Conservation (phyloP, 164 flowering plant species). For the Dillenia turbinata region DNA sequence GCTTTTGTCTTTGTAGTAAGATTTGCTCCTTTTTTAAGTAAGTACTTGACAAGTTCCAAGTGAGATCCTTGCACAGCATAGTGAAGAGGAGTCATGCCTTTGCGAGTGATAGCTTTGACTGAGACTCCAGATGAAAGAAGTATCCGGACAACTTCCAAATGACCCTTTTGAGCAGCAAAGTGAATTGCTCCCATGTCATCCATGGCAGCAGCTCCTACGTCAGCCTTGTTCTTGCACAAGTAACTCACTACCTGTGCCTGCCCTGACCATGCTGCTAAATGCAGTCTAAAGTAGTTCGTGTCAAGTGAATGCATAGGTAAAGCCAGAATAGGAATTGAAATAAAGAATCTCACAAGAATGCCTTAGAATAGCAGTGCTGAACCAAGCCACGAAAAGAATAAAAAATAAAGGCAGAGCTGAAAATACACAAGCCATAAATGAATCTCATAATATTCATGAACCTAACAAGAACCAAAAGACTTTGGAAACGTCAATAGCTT, state of each 20-base stretch:
- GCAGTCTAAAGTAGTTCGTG: slow-evolving; percentile 47
- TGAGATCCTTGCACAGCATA: slow-evolving; percentile 88
- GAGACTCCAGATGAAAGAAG: slow-evolving; percentile 71
- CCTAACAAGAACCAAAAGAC: too few relatives aligned
- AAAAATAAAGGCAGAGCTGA: too few relatives aligned
- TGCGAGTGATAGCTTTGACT: slow-evolving; percentile 63
- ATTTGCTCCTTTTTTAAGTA: slow-evolving; percentile 72
- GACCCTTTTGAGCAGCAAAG: slow-evolving; percentile 95
- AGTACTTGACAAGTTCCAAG: slow-evolving; percentile 65
- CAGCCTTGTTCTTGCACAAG: slow-evolving; percentile 88
- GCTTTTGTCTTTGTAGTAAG: slow-evolving; percentile 60
- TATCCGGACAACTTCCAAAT: slow-evolving; percentile 61
- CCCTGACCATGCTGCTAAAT: slow-evolving; percentile 97
- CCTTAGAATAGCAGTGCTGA: too few relatives aligned
- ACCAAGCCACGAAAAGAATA: too few relatives aligned
- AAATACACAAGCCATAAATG: too few relatives aligned
- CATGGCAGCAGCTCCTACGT: slow-evolving; percentile 92
- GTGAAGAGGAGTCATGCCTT: slow-evolving; percentile 89
- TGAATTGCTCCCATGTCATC: slow-evolving; percentile 98
- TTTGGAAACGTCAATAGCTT: too few relatives aligned
- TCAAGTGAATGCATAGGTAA: slow-evolving; percentile 34
- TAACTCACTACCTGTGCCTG: slow-evolving; percentile 63
- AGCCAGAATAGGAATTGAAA: too few relatives aligned
- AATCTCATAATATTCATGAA: too few relatives aligned
- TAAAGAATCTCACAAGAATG: too few relatives aligned